Evolutionary conservation across 441 rosid species (phyloP).

Genomic region (Populus tomentosa): DNA sequence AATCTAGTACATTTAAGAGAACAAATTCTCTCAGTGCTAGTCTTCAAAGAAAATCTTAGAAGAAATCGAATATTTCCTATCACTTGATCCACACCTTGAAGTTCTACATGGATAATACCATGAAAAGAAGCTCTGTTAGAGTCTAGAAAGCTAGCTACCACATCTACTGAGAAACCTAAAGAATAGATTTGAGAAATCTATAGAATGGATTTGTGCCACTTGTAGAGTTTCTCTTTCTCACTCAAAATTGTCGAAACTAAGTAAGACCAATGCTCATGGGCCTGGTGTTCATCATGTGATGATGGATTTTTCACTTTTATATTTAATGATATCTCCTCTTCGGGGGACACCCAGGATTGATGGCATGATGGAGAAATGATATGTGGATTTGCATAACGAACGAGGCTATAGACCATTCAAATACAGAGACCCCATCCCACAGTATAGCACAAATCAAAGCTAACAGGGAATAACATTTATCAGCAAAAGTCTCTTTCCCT

Average conservation of each 20-base stretch:
- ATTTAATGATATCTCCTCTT: conserved; percentile 23
- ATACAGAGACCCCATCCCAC: conserved; percentile 5
- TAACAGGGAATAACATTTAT: not conserved
- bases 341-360: conserved; percentile 27
- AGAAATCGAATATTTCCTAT: no score
- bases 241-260: conserved; percentile 1
- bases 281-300: conserved; percentile 11
- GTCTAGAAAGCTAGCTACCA: not conserved
- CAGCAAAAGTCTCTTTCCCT: not conserved
- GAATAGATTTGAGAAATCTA: not conserved
- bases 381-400: conserved; percentile 4
- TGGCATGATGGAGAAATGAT: conserved; percentile 21
- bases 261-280: not conserved
- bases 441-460: not conserved
- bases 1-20: not conserved
- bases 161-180: not conserved
- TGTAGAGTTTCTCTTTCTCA: not conserved
- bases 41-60: no score
- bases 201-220: no score
- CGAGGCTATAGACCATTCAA: conserved; percentile 2
- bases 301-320: conserved; percentile 6
- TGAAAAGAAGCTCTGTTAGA: not conserved
- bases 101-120: not conserved
- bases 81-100: not conserved
- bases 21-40: not conserved